phyloP scores from a whole-genome alignment of 371 early-diverging fungal species.

The Mortierella sp. region DNA sequence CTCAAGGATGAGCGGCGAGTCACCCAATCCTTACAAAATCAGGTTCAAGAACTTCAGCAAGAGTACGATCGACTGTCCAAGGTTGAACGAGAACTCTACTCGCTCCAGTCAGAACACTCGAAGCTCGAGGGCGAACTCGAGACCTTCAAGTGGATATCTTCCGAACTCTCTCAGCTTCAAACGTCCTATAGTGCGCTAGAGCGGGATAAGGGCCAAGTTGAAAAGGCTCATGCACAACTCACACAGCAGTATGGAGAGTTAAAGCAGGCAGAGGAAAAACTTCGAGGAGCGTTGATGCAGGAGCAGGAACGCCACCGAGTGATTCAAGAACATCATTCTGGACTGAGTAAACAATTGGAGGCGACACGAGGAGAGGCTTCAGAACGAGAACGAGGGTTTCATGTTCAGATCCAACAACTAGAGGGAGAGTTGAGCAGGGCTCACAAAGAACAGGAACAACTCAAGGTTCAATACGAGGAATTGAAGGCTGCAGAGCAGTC shows the following conservation, averaged over 20 bases:
- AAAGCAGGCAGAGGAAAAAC: constrained; percentile 31
- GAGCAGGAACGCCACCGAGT: constrained; percentile 18
- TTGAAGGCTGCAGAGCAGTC: constrained; percentile 33
- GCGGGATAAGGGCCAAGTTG: constrained; percentile 33
- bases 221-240: constrained; percentile 42
- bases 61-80: constrained; percentile 39
- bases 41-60: constrained; percentile 24
- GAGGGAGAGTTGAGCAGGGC: constrained; percentile 21
- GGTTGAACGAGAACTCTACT: constrained; percentile 25
- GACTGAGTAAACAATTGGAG: constrained; percentile 18
- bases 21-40: constrained; percentile 21
- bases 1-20: constrained; percentile 40
- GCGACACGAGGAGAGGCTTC: constrained; percentile 9
- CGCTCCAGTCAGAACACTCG: constrained; percentile 30
- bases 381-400: constrained; percentile 13
- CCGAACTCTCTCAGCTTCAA: constrained; percentile 40
- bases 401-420: constrained; percentile 15
- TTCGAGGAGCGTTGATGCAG: constrained; percentile 18
- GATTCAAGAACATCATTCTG: constrained; percentile 9
- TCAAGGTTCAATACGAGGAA: constrained; percentile 27
- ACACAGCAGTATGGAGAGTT: constrained; percentile 14
- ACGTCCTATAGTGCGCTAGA: constrained; percentile 20
- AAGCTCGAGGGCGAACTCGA: constrained; percentile 39
- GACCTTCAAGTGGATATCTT: constrained; percentile 44
- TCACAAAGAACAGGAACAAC: constrained; percentile 21